phyloP scores from a whole-genome alignment of 2,329 filamentous ascomycete genomes.

The Cladosporium halotolerans region DNA sequence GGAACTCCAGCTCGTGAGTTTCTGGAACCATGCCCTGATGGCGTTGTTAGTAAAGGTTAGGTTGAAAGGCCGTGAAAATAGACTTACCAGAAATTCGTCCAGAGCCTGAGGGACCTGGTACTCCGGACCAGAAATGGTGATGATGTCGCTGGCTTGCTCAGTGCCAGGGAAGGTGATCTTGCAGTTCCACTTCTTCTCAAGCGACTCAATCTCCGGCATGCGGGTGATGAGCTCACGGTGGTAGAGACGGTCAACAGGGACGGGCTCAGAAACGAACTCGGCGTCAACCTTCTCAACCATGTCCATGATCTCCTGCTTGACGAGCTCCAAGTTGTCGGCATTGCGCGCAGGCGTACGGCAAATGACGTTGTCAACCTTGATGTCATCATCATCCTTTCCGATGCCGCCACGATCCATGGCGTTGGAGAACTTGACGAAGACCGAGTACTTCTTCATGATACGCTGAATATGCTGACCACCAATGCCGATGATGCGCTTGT shows the following conservation, averaged over 20 bases:
- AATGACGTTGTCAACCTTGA: conserved; percentile 98
- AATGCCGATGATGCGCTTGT: conserved; percentile 98
- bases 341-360: conserved; percentile 96
- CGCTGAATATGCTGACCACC: conserved; percentile 97
- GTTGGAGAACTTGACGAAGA: conserved; percentile 99
- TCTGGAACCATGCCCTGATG: conserved; percentile 88
- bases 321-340: conserved; percentile 89
- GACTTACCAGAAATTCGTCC: conserved; percentile 75
- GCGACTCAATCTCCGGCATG: conserved; percentile 80
- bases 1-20: conserved; percentile 83
- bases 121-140: conserved; percentile 91
- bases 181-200: conserved; percentile 99
- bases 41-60: background rate
- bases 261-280: conserved; percentile 90
- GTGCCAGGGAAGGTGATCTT: conserved; percentile 98
- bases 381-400: conserved; percentile 93
- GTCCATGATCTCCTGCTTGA: conserved; percentile 98
- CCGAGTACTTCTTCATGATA: conserved; percentile 99
- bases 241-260: conserved; percentile 89
- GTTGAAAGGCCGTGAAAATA: background rate
- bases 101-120: conserved; percentile 97
- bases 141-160: conserved; percentile 91
- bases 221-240: conserved; percentile 89
- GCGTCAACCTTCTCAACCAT: conserved; percentile 98
- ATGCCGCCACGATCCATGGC: conserved; percentile 95